Evolutionary conservation across 2,329 filamentous ascomycete genomes (phyloP).

Genomic region (Exserohilum rostratum): DNA sequence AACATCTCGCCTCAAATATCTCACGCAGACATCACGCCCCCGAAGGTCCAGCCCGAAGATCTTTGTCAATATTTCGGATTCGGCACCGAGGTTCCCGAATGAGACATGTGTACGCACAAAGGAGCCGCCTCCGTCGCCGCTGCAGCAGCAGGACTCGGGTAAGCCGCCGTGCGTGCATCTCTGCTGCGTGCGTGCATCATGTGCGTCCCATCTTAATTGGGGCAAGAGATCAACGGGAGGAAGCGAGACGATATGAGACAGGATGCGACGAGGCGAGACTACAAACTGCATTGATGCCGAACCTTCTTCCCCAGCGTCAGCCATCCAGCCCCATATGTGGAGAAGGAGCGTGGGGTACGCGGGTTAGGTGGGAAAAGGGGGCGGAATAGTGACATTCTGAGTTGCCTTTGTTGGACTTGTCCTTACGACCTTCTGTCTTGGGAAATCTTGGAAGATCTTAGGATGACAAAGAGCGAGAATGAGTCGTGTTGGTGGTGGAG

Average conservation of each 20-base stretch:
- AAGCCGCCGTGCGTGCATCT: no score
- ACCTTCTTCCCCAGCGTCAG: not conserved
- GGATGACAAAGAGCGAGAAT: not conserved
- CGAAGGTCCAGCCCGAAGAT: not conserved
- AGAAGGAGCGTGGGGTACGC: conserved; percentile 15
- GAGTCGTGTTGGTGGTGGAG: conserved; percentile 1
- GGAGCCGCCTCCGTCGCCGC: not conserved
- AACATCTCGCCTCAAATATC: no score
- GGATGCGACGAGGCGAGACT: not conserved
- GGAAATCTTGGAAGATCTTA: not conserved
- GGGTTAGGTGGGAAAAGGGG: not conserved
- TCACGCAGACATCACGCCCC: not conserved
- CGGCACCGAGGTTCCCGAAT: conserved; percentile 1
- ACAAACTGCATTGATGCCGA: no score
- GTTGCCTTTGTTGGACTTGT: not conserved
- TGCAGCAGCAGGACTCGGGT: not conserved
- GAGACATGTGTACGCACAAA: no score
- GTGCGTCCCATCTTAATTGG: not conserved
- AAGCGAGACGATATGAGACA: not conserved
- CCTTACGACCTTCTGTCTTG: conserved; percentile 11
- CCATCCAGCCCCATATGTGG: conserved; percentile 3
- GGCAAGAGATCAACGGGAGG: conserved; percentile 9
- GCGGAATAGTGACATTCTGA: conserved; percentile 3
- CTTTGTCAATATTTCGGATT: conserved; percentile 3
- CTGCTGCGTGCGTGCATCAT: not conserved